Evolutionary conservation across 225 moss, liverwort and hornwort species (phyloP).

Genomic region (Bryoerythrophyllum caledonicum): DNA sequence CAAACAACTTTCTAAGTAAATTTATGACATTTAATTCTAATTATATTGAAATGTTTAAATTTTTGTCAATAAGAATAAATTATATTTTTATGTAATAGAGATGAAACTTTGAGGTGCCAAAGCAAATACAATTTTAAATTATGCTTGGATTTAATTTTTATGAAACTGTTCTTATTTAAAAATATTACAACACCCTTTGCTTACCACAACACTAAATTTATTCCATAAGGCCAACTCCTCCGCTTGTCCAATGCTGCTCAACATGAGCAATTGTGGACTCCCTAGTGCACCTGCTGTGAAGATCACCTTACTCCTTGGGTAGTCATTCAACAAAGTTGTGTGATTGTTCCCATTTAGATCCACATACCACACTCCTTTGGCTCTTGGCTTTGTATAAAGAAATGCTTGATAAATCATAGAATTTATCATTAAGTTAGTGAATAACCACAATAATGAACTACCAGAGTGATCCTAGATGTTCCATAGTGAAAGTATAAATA

Average conservation of each 20-base stretch:
- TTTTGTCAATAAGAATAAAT: too few relatives aligned
- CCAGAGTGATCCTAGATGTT: not conserved
- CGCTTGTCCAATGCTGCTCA: conserved; percentile 61
- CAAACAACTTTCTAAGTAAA: too few relatives aligned
- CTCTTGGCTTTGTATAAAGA: conserved; percentile 28
- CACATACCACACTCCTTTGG: conserved; percentile 33
- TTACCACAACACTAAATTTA: conserved; percentile 43
- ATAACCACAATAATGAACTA: too few relatives aligned
- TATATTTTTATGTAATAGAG: too few relatives aligned
- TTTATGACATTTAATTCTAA: too few relatives aligned
- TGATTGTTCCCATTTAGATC: conserved; percentile 52
- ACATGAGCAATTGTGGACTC: conserved; percentile 62
- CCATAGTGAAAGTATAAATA: not conserved
- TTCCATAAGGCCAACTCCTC: conserved; percentile 42
- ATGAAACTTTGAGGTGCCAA: too few relatives aligned
- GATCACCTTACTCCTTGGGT: conserved; percentile 41
- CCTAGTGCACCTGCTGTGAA: conserved; percentile 56
- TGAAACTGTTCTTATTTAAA: conserved; percentile 36
- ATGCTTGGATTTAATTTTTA: conserved; percentile 41
- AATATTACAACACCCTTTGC: too few relatives aligned
- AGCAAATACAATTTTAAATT: conserved; percentile 52
- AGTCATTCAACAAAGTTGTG: conserved; percentile 18
- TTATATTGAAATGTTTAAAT: too few relatives aligned
- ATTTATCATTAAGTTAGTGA: not conserved
- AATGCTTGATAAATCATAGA: too few relatives aligned